Evolutionary conservation across 805 yeast genomes (phyloP).

Genomic region (Candida saitoana): DNA sequence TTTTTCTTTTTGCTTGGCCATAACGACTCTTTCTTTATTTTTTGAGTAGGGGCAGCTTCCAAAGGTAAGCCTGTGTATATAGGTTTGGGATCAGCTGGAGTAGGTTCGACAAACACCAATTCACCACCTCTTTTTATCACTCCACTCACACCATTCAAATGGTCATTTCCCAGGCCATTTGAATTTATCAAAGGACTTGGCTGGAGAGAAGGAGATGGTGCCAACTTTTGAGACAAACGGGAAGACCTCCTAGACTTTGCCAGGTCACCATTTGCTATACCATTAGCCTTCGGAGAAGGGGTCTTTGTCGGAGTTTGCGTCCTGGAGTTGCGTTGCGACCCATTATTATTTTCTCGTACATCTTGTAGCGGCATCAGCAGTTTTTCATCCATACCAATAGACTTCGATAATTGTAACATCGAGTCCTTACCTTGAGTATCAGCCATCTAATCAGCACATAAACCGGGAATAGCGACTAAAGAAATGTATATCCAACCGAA

Average conservation of each 20-base stretch:
- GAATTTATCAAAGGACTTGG: slow-evolving; percentile 11
- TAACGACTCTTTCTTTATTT: slow-evolving; percentile 51
- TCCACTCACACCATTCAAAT: slow-evolving; percentile 6
- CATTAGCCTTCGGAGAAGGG: background rate
- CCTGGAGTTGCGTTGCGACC: background rate
- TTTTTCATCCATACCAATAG: background rate
- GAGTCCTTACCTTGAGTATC: background rate
- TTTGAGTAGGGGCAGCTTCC: slow-evolving; percentile 62
- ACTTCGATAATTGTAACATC: background rate
- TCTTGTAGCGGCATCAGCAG: background rate
- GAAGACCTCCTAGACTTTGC: slow-evolving; percentile 6
- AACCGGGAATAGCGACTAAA: background rate
- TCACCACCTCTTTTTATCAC: slow-evolving; percentile 12
- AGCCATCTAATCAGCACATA: slow-evolving; percentile 5
- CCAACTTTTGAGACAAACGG: slow-evolving; percentile 6
- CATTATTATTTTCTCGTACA: background rate
- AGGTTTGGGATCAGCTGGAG: slow-evolving; percentile 49
- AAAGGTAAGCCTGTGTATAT: slow-evolving; percentile 71
- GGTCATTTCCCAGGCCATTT: background rate
- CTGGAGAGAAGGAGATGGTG: background rate
- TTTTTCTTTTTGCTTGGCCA: slow-evolving; percentile 40
- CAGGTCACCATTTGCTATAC: background rate
- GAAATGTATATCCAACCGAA: background rate
- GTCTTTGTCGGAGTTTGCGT: background rate
- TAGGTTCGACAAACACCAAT: slow-evolving; percentile 54